These are phyloP conservation scores for Oryza officinalis DNA, from an alignment of 176 grass and related monocot species.

Conservation along the genomic window DNA sequence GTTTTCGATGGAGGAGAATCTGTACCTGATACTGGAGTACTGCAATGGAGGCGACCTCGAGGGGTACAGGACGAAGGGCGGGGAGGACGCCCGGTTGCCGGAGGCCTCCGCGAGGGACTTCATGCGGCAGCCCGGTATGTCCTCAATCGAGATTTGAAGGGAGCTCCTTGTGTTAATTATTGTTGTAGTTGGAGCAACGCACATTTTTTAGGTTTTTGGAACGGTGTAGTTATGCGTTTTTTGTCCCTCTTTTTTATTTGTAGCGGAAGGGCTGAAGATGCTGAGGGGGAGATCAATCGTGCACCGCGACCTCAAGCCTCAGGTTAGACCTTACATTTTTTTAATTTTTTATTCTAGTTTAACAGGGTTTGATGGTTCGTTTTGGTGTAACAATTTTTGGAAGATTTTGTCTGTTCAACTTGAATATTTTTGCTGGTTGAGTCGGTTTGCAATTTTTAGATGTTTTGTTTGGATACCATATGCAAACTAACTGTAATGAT, in stretches of 20 bases:
- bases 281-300: conserved; percentile 56
- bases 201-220: neutral
- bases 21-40: conserved; percentile 68
- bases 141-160: neutral
- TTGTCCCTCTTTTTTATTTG: neutral
- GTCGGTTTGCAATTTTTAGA: neutral
- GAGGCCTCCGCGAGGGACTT: conserved; percentile 51
- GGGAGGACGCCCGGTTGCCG: conserved; percentile 42
- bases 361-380: conserved; percentile 1
- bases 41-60: conserved; percentile 69
- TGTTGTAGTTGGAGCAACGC: neutral
- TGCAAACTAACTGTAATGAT: neutral
- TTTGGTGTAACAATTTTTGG: neutral
- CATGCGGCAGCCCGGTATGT: conserved; percentile 56
- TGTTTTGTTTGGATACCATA: conserved; percentile 13
- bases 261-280: conserved; percentile 67
- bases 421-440: neutral
- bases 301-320: conserved; percentile 77
- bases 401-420: neutral
- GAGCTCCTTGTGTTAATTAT: neutral
- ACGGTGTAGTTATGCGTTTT: conserved; percentile 1
- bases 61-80: conserved; percentile 30
- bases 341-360: neutral
- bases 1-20: conserved; percentile 42
- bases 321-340: conserved; percentile 35